Conservation (phyloP, 164 flowering plant species). For the Dillenia suffruticosa region DNA sequence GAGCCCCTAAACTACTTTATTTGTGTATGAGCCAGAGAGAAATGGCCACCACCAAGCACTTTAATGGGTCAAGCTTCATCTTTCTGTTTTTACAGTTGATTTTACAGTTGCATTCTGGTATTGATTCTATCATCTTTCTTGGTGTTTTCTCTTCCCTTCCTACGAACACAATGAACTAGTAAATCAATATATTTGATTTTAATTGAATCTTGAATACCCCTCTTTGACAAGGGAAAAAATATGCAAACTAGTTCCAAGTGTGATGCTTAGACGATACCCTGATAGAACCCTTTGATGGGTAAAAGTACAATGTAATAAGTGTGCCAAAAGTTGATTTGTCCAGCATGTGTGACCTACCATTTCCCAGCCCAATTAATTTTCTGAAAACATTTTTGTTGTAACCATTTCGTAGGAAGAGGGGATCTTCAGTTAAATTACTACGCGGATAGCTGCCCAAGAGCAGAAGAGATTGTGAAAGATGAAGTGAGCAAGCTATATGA, state of each 20-base stretch:
- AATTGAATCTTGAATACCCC: not conserved
- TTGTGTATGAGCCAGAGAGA: not conserved
- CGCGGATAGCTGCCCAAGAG: slow-evolving; percentile 66
- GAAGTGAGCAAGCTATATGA: slow-evolving; percentile 52
- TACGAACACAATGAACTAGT: not conserved
- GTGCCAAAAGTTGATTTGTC: no score
- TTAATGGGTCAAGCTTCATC: slow-evolving; percentile 4
- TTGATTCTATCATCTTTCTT: not conserved
- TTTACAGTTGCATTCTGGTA: slow-evolving; percentile 33
- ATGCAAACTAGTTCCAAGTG: no score
- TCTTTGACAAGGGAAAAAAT: no score
- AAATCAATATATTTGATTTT: not conserved
- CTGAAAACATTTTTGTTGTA: no score
- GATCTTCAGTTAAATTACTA: slow-evolving; percentile 59
- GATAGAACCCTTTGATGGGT: no score
- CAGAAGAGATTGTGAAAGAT: slow-evolving; percentile 74
- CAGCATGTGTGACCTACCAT: no score
- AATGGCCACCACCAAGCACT: slow-evolving; percentile 11
- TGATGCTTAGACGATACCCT: no score
- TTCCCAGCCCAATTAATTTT: no score
- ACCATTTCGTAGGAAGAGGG: slow-evolving; percentile 2
- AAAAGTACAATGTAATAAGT: no score
- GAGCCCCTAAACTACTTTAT: not conserved
- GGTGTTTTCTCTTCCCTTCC: not conserved
- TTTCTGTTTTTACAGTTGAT: slow-evolving; percentile 26